Base-by-base conservation (phyloP, 1,139 yeast genomes). In the Suhomyces chickasaworum region DNA sequence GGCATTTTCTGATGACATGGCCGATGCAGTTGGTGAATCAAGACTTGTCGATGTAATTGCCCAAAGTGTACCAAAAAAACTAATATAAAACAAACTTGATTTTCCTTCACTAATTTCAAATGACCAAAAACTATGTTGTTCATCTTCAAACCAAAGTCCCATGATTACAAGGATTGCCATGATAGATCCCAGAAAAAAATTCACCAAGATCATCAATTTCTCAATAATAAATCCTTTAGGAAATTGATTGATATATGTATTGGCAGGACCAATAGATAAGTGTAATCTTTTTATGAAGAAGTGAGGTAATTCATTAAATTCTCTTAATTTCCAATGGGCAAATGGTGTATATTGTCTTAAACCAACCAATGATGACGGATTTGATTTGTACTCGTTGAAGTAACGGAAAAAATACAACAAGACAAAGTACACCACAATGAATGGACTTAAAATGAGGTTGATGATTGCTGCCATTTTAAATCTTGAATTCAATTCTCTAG, bases 251-350 rank as follows among this genome's bases (percentile, higher is more conserved):
- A 93, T 82, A 60, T 93, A 93, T 13, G 83, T 79, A 42, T 86
- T 80, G 0, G 99, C 97, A 2, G 91, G 83, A 10, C 81, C 86
- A 36, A 82, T 79, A 41, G 97, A 88, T 54, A 88, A 66, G 44
- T 84, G 87, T 37, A 95, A 68, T 42, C 99, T 73, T 55, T 84
- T 82, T 48, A 83, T 83, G 64, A 93, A 93, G 35, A 93, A 75
- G 65, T 93, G 99, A 35, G 89, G 89, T 16, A 93, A 73, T 63
- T 93, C 99, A 62, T 93, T 93, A 62, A 87, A 89, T 61, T 93
- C 99, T 47, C 99, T 75, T 60, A 95, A 79, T 62, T 86, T 89
- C 98, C 99, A 93, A 60, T 89, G 93, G 0, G 98, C 97, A 64
- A 81, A 80, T 0, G 97, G 97, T 0, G 98, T 89, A 60, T 89